phyloP scores from a whole-genome alignment of 768 basidiomycete species.

The Phlebiopsis gigantea region DNA sequence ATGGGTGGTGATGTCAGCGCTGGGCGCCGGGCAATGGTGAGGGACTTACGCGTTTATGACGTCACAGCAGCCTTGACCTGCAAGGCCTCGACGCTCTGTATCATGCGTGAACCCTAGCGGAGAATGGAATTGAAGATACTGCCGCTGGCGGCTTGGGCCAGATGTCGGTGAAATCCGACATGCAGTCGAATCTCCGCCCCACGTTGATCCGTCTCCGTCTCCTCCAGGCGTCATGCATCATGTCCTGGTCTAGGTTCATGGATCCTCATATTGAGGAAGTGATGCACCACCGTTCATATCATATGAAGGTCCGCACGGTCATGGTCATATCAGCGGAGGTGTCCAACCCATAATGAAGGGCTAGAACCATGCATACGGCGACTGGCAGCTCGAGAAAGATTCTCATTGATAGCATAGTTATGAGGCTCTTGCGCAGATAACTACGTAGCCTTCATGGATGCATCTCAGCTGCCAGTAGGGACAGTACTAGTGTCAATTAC shows the following conservation, averaged over 20 bases:
- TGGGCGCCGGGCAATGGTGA: neutral
- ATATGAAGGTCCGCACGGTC: neutral
- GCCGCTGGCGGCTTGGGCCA: too few relatives aligned
- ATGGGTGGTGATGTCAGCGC: conserved; percentile 1
- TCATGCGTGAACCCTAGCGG: neutral
- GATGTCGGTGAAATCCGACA: neutral
- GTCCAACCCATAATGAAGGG: neutral
- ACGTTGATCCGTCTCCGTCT: neutral
- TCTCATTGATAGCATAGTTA: too few relatives aligned
- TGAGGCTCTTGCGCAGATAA: too few relatives aligned
- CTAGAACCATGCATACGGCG: neutral
- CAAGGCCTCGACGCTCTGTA: neutral
- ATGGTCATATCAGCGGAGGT: neutral
- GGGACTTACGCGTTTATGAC: neutral
- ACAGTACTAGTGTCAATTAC: too few relatives aligned
- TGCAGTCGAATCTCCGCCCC: neutral
- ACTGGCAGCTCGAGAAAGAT: neutral
- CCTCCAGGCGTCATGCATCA: too few relatives aligned
- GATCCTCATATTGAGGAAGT: neutral
- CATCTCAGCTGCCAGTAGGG: too few relatives aligned
- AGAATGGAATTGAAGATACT: too few relatives aligned
- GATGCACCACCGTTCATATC: neutral
- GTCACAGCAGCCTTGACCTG: neutral
- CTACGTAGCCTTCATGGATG: too few relatives aligned
- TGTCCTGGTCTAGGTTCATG: neutral